Evolutionary conservation across 2,329 filamentous ascomycete species (phyloP), one percentile per base, ranked within the genome.

Genomic region (Microcyclospora pomicola): DNA sequence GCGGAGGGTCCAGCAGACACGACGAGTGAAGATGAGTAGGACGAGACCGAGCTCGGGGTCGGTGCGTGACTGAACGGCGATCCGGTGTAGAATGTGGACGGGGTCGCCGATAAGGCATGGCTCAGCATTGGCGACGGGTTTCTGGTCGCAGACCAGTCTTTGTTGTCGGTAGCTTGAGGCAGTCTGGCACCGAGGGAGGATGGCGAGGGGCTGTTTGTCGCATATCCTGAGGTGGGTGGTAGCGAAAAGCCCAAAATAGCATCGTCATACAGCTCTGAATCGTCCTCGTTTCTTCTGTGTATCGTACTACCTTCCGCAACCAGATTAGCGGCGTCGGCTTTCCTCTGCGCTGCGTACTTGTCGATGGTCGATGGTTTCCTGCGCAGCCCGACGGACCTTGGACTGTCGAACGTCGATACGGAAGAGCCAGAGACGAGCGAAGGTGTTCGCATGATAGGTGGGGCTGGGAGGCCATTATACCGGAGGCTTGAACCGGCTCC

Each of bases 11-110:
- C 40, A 33, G 54, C 59, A 58, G 67, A 47, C 54, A 66, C 43
- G 60, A 66, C 43, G 56, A 79, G 58, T 2, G 73, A 71, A 3
- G 82, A 79, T 12, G 80, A 86, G 49, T 80, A 78, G 1, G 82
- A 86, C 6, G 77, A 80, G 45, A 82, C 77, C 9, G 82, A 86
- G 4, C 80, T 85, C 6, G 82, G 82, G 2, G 82, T 86, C 1
- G 81, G 85, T 42, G 82, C 80, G 44, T 81, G 71, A 53, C 81
- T 86, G 58, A 84, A 86, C 5, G 79, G 75, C 1, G 82, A 86
- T 39, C 76, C 81, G 2, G 80, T 83, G 50, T 81, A 85, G 43
- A 77, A 68, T 2, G 82, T 85, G 3, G 81, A 86, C 29, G 81
- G 80, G 41, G 80, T 85, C 15, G 68, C 74, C 43, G 80, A 84